Evolutionary conservation across 1,139 yeast species (phyloP).

Genomic region (Magnusiomyces magnusii): DNA sequence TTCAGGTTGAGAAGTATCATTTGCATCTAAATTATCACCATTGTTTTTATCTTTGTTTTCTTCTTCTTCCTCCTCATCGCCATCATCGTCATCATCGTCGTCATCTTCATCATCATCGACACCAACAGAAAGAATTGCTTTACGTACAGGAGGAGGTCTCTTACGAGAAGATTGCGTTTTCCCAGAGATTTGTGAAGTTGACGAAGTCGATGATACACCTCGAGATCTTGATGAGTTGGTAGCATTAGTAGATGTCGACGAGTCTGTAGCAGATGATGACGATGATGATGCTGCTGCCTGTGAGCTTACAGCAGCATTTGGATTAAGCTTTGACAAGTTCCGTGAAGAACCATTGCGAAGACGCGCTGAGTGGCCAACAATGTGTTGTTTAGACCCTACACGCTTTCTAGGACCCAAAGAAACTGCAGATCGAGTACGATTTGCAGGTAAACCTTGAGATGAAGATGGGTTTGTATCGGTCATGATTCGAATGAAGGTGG

Average conservation of each 20-base stretch:
- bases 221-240: neutral
- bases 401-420: neutral
- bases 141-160: neutral
- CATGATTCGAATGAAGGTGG: neutral
- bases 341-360: neutral
- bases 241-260: neutral
- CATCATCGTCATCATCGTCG: conserved; percentile 27
- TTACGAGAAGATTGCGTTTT: neutral
- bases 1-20: too few species aligned
- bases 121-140: conserved; percentile 14
- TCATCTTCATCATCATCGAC: conserved; percentile 21
- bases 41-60: neutral
- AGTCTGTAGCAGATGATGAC: neutral
- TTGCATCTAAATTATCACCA: neutral
- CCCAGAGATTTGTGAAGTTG: neutral
- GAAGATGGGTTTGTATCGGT: neutral
- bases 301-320: neutral
- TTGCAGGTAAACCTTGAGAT: neutral
- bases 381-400: neutral
- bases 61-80: conserved; percentile 20
- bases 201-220: neutral
- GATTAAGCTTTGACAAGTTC: neutral
- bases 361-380: neutral
- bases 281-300: neutral
- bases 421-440: neutral